These are phyloP conservation scores for Whalleya microplaca DNA, from an alignment of 2,329 filamentous ascomycete species.

Conservation along the genomic window DNA sequence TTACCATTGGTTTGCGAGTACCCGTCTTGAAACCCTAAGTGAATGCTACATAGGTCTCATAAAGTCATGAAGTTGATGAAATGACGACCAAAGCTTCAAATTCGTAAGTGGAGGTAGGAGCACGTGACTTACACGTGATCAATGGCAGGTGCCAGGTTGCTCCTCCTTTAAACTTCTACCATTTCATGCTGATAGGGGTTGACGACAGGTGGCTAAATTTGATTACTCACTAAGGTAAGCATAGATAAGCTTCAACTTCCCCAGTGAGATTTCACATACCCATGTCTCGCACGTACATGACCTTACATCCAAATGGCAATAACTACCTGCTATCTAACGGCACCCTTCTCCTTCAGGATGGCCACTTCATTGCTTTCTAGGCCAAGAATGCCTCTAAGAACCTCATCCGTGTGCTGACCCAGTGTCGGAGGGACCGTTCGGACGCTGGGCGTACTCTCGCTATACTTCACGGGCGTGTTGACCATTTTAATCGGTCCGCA, in stretches of 20 bases:
- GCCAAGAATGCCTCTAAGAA: slow-evolving; percentile 67
- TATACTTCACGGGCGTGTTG: slow-evolving; percentile 94
- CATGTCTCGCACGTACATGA: neutral
- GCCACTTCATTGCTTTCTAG: slow-evolving; percentile 62
- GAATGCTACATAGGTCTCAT: neutral
- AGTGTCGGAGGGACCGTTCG: slow-evolving; percentile 80
- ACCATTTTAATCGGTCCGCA: slow-evolving; percentile 90
- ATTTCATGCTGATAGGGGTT: too few relatives aligned
- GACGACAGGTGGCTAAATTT: too few relatives aligned
- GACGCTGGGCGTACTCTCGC: slow-evolving; percentile 76
- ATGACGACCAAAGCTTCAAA: slow-evolving; percentile 19
- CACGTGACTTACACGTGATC: slow-evolving; percentile 29
- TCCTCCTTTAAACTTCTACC: slow-evolving; percentile 7
- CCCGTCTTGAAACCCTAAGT: neutral
- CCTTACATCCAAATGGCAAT: too few relatives aligned
- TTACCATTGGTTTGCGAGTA: neutral
- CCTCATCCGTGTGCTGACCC: slow-evolving; percentile 84
- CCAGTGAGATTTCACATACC: neutral
- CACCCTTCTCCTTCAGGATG: slow-evolving; percentile 65
- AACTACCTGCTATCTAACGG: slow-evolving; percentile 55
- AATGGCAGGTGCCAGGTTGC: slow-evolving; percentile 8
- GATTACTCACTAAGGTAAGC: neutral
- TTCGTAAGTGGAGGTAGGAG: slow-evolving; percentile 29
- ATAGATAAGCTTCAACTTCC: neutral
- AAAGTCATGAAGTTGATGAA: slow-evolving; percentile 10